Evolutionary conservation across 495 filamentous ascomycete species (phyloP).

Genomic region (Penicillium odoratum): DNA sequence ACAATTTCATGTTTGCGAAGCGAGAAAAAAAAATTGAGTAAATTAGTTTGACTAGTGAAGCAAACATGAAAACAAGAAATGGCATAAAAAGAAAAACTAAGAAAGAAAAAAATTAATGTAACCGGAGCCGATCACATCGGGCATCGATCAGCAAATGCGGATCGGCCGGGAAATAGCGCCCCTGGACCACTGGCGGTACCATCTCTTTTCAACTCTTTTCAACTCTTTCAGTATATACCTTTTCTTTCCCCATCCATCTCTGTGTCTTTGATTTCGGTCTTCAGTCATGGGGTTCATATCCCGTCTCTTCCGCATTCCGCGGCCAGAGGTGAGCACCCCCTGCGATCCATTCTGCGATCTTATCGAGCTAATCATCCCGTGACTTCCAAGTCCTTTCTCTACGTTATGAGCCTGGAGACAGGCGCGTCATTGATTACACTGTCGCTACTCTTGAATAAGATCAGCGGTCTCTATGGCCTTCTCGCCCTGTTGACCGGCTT

Average conservation of each 20-base stretch:
- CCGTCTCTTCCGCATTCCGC: slow-evolving; percentile 57
- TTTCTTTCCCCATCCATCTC: neutral
- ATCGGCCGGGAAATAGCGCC: slow-evolving; percentile 27
- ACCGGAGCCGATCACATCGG: slow-evolving; percentile 8
- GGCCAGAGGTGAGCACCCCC: slow-evolving; percentile 51
- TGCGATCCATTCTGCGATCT: slow-evolving; percentile 7
- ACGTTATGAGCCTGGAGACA: slow-evolving; percentile 79
- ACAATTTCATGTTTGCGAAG: too few relatives aligned
- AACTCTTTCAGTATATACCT: slow-evolving; percentile 4
- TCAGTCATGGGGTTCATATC: slow-evolving; percentile 47
- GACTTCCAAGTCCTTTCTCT: slow-evolving; percentile 68
- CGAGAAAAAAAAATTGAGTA: too few relatives aligned
- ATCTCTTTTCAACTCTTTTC: slow-evolving; percentile 22
- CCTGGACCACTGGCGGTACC: slow-evolving; percentile 23
- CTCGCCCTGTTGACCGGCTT: slow-evolving; percentile 80
- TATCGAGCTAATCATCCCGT: slow-evolving; percentile 27
- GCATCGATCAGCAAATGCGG: slow-evolving; percentile 25
- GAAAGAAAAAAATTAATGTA: too few relatives aligned
- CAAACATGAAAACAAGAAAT: too few relatives aligned
- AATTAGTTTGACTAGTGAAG: neutral
- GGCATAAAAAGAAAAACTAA: too few relatives aligned
- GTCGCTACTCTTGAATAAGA: slow-evolving; percentile 81
- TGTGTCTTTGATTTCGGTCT: slow-evolving; percentile 13
- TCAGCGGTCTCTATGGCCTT: slow-evolving; percentile 83
- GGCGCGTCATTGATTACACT: slow-evolving; percentile 79